Base-by-base conservation (phyloP, 352 stramenopile species). In the Phytophthora sp. region DNA sequence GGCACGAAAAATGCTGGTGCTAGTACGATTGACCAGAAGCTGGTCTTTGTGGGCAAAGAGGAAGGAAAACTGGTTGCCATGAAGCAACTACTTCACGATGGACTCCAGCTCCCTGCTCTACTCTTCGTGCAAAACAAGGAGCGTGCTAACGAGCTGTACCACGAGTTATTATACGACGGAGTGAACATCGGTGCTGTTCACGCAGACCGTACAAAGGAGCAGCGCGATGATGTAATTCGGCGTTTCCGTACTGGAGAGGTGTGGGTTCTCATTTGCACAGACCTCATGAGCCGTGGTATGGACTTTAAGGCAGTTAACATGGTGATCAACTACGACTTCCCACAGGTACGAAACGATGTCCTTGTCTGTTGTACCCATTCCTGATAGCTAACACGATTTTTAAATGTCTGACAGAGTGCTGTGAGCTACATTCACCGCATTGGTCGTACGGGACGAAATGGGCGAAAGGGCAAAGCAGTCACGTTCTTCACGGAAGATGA, bases 281-380 rank as follows among this genome's bases (percentile, higher is more conserved):
- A 99, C 69, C 75, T 99, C 7, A 98, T 99, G 73, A 97, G 91
- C 21, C 85, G 98, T 64, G 98, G 98, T 66, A 98, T 99, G 64
- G 97, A 99, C 82, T 99, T 99, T 69, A 98, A 98, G 77, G 97
- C 94, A 15, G 96, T 99, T 5, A 99, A 99, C 62, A 98, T 98
- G 87, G 97, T 99, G 7, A 98, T 99, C 72, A 99, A 99, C 77
- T 99, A 99, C 69, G 97, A 99, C 77, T 98, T 99, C 62, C 97
- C 98, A 8, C 91, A 95, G 74, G 78, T 86, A 69, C 34, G 53
- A 50, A 26, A 6, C 3, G n/a, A 30, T 8, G n/a, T 23, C 35
- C 12, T 31, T 43, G 12, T 58, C 18, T 30, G n/a, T n/a, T n/a
- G 13, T 15, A 35, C 24, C 21, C 12, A 6, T 3, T 54, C 1